These are phyloP conservation scores for Russula brevipes DNA, from an alignment of 768 basidiomycete species.

Conservation along the genomic window DNA sequence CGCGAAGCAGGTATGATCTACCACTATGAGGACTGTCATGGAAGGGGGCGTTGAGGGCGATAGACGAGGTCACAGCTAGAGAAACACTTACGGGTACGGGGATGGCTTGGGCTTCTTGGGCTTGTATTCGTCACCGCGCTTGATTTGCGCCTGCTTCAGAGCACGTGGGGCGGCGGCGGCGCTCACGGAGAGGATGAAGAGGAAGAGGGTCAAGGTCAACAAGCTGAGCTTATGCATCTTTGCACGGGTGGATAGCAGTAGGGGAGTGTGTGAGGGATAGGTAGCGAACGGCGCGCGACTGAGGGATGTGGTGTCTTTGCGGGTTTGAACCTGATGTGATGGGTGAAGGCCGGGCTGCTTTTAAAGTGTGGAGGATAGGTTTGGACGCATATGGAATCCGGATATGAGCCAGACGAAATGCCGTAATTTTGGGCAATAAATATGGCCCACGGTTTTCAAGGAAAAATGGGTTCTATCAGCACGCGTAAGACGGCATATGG, in stretches of 20 bases:
- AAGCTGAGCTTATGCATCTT: conserved; percentile 9
- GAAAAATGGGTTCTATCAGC: neutral
- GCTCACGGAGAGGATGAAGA: conserved; percentile 13
- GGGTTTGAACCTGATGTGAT: neutral
- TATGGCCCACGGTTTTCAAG: neutral
- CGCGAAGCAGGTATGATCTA: no score
- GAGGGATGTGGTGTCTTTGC: neutral
- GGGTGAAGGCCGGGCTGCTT: neutral
- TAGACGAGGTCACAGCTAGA: neutral
- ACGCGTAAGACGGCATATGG: neutral
- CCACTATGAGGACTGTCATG: no score
- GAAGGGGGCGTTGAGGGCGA: neutral
- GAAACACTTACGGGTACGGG: neutral
- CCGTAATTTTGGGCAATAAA: neutral
- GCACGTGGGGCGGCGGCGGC: conserved; percentile 14
- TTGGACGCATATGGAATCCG: neutral
- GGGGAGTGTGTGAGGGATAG: neutral
- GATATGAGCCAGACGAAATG: neutral
- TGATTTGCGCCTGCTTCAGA: conserved; percentile 31
- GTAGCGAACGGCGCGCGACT: neutral
- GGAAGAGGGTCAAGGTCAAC: conserved; percentile 1
- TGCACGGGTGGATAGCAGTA: neutral
- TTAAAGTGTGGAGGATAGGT: neutral
- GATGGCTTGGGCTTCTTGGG: neutral
- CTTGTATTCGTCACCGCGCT: conserved; percentile 23